These are phyloP conservation scores for Phytophthora kernoviae DNA, from an alignment of 352 stramenopile genomes.

Conservation along the genomic window DNA sequence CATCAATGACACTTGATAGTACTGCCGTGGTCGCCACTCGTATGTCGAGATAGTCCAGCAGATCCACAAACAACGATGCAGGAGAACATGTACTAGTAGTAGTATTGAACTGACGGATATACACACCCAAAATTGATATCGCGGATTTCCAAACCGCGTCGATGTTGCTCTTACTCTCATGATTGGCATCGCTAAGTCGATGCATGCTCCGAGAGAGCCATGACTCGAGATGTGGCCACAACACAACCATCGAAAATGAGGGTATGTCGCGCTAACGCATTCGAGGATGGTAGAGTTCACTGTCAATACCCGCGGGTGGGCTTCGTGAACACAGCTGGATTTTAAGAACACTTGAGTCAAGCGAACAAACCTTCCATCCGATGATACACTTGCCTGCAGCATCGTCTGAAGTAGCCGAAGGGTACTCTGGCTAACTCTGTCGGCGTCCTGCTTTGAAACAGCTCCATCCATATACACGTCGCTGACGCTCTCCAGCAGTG, in stretches of 20 bases:
- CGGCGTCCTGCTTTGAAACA: conserved; percentile 26
- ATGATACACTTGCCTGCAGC: conserved; percentile 26
- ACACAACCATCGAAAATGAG: conserved; percentile 27
- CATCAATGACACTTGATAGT: conserved; percentile 24
- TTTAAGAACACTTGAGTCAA: conserved; percentile 44
- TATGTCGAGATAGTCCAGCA: conserved; percentile 29
- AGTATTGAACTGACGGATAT: conserved; percentile 27
- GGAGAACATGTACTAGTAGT: conserved; percentile 5
- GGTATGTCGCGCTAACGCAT: conserved; percentile 29
- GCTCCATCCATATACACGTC: conserved; percentile 5
- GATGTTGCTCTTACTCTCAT: conserved; percentile 14
- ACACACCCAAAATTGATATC: conserved; percentile 32
- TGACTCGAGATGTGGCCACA: conserved; percentile 46
- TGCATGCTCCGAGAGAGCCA: conserved; percentile 32
- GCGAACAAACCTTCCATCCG: conserved; percentile 42
- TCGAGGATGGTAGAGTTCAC: conserved; percentile 28
- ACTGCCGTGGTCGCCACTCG: conserved; percentile 16
- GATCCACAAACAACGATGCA: conserved; percentile 30
- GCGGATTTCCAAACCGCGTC: conserved; percentile 30
- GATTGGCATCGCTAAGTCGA: conserved; percentile 2
- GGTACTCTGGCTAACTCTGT: conserved; percentile 36
- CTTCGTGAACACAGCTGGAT: conserved; percentile 14
- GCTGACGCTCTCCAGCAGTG: conserved; percentile 15
- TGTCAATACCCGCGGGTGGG: conserved; percentile 21
- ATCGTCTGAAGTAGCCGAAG: conserved; percentile 42